Evolutionary conservation across 2,329 filamentous ascomycete genomes (phyloP), one percentile per base, ranked within the genome.

Genomic region (Davidsoniella eucalypti): DNA sequence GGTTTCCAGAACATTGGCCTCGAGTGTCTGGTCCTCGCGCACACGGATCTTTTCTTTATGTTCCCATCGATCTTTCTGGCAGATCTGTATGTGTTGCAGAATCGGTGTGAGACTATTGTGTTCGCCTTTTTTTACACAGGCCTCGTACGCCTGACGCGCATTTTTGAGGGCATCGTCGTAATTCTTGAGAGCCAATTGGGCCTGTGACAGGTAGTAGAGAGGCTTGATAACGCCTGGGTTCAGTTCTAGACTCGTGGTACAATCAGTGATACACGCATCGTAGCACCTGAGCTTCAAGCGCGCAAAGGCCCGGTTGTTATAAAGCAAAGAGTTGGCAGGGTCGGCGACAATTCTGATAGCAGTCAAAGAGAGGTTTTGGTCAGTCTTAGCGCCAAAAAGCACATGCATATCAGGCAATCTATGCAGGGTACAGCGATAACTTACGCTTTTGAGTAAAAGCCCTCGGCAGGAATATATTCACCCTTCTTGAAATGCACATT

Each of bases 41-140:
- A 70, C 59, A 1, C 84, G 70, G 36, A 70, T 68, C 50, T 69
- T 70, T 62, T 96, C 90, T 56, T 70, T 69, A 9, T 77, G 73
- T 36, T 90, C 84, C 86, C 92, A 96, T 38, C 84, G 78, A 55
- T 81, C 80, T 64, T 90, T 90, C 65, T 93, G 94, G 59, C 85
- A 87, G 52, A 73, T 72, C 18, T 94, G 69, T 0, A 95, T 84
- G 14, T 84, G 75, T 14, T 71, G 69, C 0, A 84, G 87, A 42
- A 94, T 77, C 18, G 80, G 75, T 18, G 76, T 70, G 0, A 90
- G 75, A 37, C 81, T 82, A 53, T 75, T 76, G 37, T 29, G 26
- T 60, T 80, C 82, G 59, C 76, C 73, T 17, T 68, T 71, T 18
- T 67, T 66, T 16, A 79, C 69, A 62, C 83, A 87, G 5, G 82